Percentiles rank a stretch among this genome's conserved stretches.
These are phyloP conservation scores for Graphiopsis chlorocephala DNA, from an alignment of 2,329 filamentous ascomycete genomes.

Conservation along the genomic window DNA sequence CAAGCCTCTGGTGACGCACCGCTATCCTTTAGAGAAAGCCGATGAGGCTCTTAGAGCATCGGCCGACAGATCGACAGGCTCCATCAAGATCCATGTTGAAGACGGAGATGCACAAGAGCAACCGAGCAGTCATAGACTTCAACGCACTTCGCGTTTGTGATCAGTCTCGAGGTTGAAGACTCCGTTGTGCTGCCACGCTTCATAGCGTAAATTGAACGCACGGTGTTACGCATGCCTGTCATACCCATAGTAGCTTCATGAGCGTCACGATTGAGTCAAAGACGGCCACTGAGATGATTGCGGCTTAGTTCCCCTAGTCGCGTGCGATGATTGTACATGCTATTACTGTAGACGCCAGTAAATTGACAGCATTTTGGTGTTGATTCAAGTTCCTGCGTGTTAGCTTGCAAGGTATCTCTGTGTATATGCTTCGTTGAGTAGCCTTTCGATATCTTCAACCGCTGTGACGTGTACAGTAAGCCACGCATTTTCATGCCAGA, in stretches of 20 bases:
- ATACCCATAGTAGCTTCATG: no score
- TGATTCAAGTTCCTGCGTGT: no score
- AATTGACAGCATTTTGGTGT: no score
- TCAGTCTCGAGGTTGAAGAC: not conserved
- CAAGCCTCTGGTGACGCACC: constrained; percentile 62
- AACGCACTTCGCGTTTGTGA: not conserved
- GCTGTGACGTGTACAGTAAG: not conserved
- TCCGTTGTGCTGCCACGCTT: no score
- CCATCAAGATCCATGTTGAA: constrained; percentile 61
- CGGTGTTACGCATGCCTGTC: no score
- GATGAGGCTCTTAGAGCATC: constrained; percentile 56
- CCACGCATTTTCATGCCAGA: not conserved
- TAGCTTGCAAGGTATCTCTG: not conserved
- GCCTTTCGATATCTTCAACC: not conserved
- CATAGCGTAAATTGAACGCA: no score
- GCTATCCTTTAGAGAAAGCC: constrained; percentile 60
- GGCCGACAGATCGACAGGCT: constrained; percentile 52
- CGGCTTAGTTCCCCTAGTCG: no score
- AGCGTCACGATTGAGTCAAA: no score
- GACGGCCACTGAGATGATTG: no score
- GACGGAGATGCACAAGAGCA: constrained; percentile 35
- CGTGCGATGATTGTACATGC: no score
- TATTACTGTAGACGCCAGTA: no score
- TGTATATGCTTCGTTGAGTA: not conserved
- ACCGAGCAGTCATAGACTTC: not conserved